Percentiles rank a stretch among this genome's conserved stretches.
These are phyloP conservation scores for Acacia crassicarpa DNA, from an alignment of 306 rosid genomes.

Conservation along the genomic window DNA sequence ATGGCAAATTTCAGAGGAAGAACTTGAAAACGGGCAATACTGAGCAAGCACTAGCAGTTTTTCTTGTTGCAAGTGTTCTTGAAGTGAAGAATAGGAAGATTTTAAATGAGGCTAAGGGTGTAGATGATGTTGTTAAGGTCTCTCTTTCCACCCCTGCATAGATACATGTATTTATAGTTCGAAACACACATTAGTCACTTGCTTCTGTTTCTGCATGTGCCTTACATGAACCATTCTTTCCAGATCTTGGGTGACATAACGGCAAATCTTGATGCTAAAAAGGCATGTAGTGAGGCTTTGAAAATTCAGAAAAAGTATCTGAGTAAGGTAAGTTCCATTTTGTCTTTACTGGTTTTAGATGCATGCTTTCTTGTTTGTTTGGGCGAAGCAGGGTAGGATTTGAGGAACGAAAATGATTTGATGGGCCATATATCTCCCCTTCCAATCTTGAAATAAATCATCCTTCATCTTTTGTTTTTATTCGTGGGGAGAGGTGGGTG, in stretches of 20 bases:
- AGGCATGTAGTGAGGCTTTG: conserved; percentile 77
- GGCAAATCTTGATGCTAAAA: conserved; percentile 82
- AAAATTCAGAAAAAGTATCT: conserved; percentile 91
- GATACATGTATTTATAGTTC: not conserved
- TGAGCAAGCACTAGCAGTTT: conserved; percentile 67
- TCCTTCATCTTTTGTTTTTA: not conserved
- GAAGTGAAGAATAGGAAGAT: conserved; percentile 77
- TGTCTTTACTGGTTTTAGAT: not conserved
- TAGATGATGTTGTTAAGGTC: conserved; percentile 87
- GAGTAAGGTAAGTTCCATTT: conserved; percentile 55
- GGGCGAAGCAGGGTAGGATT: not conserved
- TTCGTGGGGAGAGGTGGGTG: conserved; percentile 2
- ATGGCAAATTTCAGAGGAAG: conserved; percentile 88
- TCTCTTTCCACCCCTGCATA: conserved; percentile 19
- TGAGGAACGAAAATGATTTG: not conserved
- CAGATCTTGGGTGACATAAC: conserved; percentile 84
- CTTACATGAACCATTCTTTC: conserved; percentile 39
- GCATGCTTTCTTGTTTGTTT: not conserved
- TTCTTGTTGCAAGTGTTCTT: conserved; percentile 90
- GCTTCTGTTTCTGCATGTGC: conserved; percentile 19
- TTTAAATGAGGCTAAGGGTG: conserved; percentile 83
- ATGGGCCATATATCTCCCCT: not conserved
- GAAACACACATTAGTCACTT: conserved; percentile 3
- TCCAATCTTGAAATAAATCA: not conserved
- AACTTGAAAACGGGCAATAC: conserved; percentile 54